These are phyloP conservation scores for Agrostemma githago DNA, from an alignment of 148 eudicot genomes.

Conservation along the genomic window DNA sequence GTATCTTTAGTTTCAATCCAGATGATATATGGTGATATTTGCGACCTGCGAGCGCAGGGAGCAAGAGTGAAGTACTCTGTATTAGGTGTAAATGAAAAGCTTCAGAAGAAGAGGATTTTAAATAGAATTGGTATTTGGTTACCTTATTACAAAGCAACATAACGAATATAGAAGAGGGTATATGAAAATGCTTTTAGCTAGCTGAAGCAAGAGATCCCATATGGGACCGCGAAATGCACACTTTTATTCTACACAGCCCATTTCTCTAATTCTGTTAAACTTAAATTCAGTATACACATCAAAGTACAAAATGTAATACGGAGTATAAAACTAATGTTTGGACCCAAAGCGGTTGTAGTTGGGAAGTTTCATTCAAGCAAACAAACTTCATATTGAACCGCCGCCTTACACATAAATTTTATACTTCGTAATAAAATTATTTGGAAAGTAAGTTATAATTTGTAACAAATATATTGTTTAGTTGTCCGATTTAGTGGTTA, in stretches of 20 bases:
- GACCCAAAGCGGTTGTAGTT: no score
- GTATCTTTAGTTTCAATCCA: not conserved
- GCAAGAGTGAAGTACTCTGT: not conserved
- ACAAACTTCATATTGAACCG: no score
- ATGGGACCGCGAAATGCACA: constrained; percentile 15
- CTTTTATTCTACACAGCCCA: not conserved
- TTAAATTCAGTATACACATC: not conserved
- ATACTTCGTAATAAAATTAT: no score
- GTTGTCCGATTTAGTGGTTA: no score
- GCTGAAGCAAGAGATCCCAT: not conserved
- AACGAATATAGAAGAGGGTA: not conserved
- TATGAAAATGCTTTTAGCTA: constrained; percentile 5
- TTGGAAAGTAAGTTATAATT: no score
- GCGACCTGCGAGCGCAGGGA: not conserved
- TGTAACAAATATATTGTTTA: no score
- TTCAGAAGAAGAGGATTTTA: not conserved
- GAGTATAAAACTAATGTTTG: not conserved
- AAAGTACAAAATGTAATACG: no score
- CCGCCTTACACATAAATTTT: not conserved
- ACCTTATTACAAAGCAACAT: constrained; percentile 17
- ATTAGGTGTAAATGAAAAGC: not conserved
- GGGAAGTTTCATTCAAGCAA: no score
- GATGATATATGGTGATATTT: not conserved
- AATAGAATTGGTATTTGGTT: constrained; percentile 6
- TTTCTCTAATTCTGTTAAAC: not conserved